Conservation (phyloP, 2,329 filamentous ascomycete species). For the Macrophomina phaseolina region DNA sequence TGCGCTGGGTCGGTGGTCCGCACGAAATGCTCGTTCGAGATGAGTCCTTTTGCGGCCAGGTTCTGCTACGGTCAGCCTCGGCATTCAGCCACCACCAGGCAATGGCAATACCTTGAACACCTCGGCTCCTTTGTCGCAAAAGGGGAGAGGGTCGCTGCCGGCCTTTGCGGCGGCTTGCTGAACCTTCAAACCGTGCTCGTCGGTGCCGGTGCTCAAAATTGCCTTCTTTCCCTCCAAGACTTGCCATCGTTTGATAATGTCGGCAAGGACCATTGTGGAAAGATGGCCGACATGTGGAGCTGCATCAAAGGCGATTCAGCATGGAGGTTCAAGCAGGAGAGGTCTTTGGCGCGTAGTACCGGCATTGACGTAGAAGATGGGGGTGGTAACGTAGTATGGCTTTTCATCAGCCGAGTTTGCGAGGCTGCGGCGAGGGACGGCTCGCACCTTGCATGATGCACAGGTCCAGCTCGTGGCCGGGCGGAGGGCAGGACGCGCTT, state of each 20-base stretch:
- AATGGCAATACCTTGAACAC: conserved; percentile 67
- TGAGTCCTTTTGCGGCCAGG: conserved; percentile 71
- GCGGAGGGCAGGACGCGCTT: conserved; percentile 33
- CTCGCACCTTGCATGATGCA: conserved; percentile 33
- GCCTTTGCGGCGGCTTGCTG: conserved; percentile 81
- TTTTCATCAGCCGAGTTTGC: conserved; percentile 57
- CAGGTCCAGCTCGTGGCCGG: conserved; percentile 36
- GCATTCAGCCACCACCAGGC: not conserved
- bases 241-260: conserved; percentile 93
- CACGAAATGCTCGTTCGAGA: conserved; percentile 86
- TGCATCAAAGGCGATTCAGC: conserved; percentile 42
- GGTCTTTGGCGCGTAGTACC: conserved; percentile 57
- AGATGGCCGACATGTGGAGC: conserved; percentile 94
- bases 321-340: not conserved
- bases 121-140: conserved; percentile 83
- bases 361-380: conserved; percentile 99
- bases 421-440: conserved; percentile 30
- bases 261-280: conserved; percentile 88
- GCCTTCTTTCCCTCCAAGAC: conserved; percentile 73
- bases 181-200: conserved; percentile 95
- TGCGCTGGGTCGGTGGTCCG: conserved; percentile 88
- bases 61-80: conserved; percentile 46
- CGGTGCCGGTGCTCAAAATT: conserved; percentile 85
- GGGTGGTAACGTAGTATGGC: conserved; percentile 93
- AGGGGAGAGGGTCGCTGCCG: conserved; percentile 75